phyloP scores from a whole-genome alignment of 176 grass and related monocot genomes.

The Avena sativa region DNA sequence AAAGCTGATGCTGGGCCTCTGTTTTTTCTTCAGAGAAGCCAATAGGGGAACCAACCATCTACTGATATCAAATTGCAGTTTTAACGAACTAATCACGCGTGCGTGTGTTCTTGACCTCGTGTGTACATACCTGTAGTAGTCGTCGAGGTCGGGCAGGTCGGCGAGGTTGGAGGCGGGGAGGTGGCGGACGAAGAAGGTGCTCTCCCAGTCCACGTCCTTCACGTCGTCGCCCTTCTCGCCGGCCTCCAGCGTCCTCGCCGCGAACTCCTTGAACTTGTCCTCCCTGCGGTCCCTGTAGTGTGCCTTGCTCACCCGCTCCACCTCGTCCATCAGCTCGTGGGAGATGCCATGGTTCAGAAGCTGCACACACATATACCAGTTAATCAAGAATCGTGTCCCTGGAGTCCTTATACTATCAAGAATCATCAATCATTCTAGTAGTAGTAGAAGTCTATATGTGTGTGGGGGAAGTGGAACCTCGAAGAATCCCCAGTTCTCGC shows the following conservation, averaged over 20 bases:
- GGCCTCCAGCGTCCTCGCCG: conserved; percentile 58
- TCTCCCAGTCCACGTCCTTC: conserved; percentile 88
- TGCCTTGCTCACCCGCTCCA: conserved; percentile 80
- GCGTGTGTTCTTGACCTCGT: too few species aligned
- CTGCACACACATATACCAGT: conserved; percentile 22
- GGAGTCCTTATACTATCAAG: too few species aligned
- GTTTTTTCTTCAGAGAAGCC: neutral
- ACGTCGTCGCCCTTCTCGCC: conserved; percentile 50
- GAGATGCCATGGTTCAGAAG: conserved; percentile 90
- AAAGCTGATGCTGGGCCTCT: neutral
- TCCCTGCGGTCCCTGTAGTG: conserved; percentile 68
- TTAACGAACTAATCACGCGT: neutral
- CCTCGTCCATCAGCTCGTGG: conserved; percentile 89
- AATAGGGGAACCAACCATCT: neutral
- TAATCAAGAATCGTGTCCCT: neutral
- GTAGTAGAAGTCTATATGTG: neutral
- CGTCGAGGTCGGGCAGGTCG: conserved; percentile 70
- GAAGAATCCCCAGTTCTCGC: conserved; percentile 99
- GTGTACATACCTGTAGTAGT: conserved; percentile 61
- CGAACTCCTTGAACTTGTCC: conserved; percentile 73
- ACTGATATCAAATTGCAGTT: neutral
- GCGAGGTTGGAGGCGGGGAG: conserved; percentile 69
- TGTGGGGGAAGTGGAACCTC: conserved; percentile 53
- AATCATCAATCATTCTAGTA: neutral
- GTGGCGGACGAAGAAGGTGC: conserved; percentile 89